A percentile compares a stretch with the other conserved stretches of the same genome.
These are phyloP conservation scores for Chalara sp. DNA, from an alignment of 2,329 filamentous ascomycete genomes.

Conservation along the genomic window DNA sequence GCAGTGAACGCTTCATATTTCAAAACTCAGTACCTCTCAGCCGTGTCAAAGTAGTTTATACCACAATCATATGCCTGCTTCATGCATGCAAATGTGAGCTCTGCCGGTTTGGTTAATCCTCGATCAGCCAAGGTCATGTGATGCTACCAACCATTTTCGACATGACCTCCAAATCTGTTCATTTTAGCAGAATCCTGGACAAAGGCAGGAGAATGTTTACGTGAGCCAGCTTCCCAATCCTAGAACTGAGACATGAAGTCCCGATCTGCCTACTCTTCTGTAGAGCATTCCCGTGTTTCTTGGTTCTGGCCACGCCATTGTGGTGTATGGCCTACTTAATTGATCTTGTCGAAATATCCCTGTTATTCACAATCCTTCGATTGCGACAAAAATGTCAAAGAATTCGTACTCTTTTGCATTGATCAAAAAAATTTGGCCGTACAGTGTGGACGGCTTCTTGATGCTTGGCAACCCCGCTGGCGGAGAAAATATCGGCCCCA, in stretches of 20 bases:
- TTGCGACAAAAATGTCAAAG: too few relatives aligned
- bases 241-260: constrained; percentile 37
- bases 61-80: constrained; percentile 51
- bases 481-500: too few relatives aligned
- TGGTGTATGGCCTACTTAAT: too few relatives aligned
- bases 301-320: background rate
- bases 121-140: background rate
- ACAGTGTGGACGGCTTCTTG: too few relatives aligned
- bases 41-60: constrained; percentile 58
- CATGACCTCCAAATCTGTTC: constrained; percentile 24
- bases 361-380: too few relatives aligned
- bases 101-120: constrained; percentile 17
- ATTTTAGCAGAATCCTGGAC: background rate
- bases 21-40: constrained; percentile 33
- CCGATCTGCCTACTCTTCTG: constrained; percentile 35
- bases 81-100: constrained; percentile 31
- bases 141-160: constrained; percentile 25
- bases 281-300: constrained; percentile 30
- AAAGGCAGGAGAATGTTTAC: constrained; percentile 10
- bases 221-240: constrained; percentile 32
- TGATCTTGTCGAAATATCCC: too few relatives aligned
- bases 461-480: too few relatives aligned
- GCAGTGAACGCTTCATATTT: too few relatives aligned
- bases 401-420: too few relatives aligned
- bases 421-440: too few relatives aligned